Evolutionary conservation across 1,284 basidiomycete species (phyloP), one percentile per base, ranked within the genome.

Genomic region (Phlebopus sp.): DNA sequence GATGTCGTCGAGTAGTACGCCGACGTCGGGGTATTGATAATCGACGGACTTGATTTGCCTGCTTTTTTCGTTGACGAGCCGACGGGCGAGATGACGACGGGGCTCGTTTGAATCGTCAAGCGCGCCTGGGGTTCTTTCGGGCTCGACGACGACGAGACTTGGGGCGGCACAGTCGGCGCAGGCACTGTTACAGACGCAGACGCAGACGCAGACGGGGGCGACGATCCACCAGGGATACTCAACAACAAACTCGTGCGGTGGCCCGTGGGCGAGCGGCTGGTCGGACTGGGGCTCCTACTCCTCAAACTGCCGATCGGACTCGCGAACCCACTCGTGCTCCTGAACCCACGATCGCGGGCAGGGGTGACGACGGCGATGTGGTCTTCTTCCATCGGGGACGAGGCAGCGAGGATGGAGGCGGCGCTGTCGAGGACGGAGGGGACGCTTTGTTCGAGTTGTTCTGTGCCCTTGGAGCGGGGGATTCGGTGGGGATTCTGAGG

Each of bases 381-480:
- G 50, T 82, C 79, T 42, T 72, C 68, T 58, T 55, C 70, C 54
- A 66, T 69, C 44, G 63, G 51, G 35, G 62, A 60, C 34, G 77
- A 63, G 5, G 72, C 70, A 1, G 81, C 66, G 25, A 90, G 77
- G 34, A 87, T 74, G 13, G 78, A 75, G 0, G 86, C 86, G 0
- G 87, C 87, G 46, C 76, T 79, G 54, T 89, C 85, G 21, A 90
- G 75, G 2, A 90, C 87, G 8, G 83, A 82, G 4, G 86, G 87
- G 1, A 90, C 86, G 17, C 77, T 73, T 47, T 82, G 78, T 43
- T 89, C 86, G 42, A 89, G 74, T 18, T 81, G 76, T 54, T 88
- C 86, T 0, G 84, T 84, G 37, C 73, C 72, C 61, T 84, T 84
- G 25, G 81, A 79, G 34, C 87, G 76, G 0, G 87, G 77, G 38